A percentile compares a stretch with the other conserved stretches of the same genome.
Conservation (phyloP, 352 stramenopile species). For the Nothophytophthora sp. region DNA sequence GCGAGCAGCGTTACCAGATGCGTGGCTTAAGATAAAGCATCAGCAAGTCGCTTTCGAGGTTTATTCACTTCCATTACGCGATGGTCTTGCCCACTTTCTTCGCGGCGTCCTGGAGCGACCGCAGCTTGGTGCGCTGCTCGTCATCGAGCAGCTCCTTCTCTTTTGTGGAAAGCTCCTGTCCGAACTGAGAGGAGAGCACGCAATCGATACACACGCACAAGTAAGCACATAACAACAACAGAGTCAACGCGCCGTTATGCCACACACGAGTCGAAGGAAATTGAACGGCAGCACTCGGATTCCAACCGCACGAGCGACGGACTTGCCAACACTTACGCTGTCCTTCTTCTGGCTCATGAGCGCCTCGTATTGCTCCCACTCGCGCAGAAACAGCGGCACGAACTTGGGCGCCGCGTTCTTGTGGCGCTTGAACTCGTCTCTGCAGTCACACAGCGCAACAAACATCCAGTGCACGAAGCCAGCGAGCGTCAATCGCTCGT, state of each 20-base stretch:
- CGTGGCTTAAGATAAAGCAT: too few species aligned
- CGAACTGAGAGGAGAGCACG: constrained; percentile 62
- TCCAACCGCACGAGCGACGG: neutral
- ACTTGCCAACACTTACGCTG: constrained; percentile 25
- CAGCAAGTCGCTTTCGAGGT: too few species aligned
- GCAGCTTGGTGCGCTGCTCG: constrained; percentile 72
- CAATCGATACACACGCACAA: neutral
- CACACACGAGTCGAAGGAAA: neutral
- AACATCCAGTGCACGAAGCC: neutral
- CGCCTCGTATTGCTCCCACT: constrained; percentile 77
- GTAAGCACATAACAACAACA: neutral
- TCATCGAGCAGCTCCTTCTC: constrained; percentile 60
- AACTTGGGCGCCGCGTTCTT: constrained; percentile 79
- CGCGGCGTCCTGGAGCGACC: constrained; percentile 69
- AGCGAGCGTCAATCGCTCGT: neutral
- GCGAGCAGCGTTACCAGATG: too few species aligned
- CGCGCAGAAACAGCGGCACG: constrained; percentile 69
- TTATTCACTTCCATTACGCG: too few species aligned
- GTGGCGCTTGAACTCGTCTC: constrained; percentile 85
- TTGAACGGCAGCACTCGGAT: neutral
- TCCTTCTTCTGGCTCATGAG: constrained; percentile 55
- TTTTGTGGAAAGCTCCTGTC: constrained; percentile 60
- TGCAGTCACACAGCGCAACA: constrained; percentile 6
- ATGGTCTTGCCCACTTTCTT: constrained; percentile 72
- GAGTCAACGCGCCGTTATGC: neutral